Conservation (phyloP, 805 yeast genomes). For the Candida taoyuanica region DNA sequence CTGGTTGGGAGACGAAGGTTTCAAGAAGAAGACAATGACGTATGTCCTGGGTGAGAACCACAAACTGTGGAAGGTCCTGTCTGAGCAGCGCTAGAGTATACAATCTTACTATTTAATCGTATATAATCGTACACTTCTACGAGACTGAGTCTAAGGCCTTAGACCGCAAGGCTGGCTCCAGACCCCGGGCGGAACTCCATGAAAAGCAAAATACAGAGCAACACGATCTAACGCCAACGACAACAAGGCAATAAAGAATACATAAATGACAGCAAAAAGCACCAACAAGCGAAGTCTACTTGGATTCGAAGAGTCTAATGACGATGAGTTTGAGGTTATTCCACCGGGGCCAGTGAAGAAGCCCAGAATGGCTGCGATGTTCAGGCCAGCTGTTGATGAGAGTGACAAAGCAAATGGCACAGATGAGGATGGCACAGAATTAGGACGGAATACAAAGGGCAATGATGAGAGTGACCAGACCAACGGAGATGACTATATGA, state of each 20-base stretch:
- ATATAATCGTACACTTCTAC: no score
- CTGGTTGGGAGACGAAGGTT: slow-evolving; percentile 52
- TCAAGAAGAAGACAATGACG: slow-evolving; percentile 49
- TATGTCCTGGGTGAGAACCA: slow-evolving; percentile 76
- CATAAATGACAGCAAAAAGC: no score
- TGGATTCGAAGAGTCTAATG: slow-evolving; percentile 21
- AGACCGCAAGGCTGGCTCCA: no score
- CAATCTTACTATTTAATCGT: no score
- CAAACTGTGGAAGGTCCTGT: slow-evolving; percentile 52
- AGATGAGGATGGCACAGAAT: background rate
- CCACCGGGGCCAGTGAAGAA: background rate
- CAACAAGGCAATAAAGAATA: no score
- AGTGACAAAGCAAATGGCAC: background rate
- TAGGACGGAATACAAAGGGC: background rate
- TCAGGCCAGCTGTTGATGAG: background rate
- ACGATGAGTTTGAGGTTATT: slow-evolving; percentile 1
- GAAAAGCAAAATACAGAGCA: no score
- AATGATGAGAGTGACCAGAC: background rate
- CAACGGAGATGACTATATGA: slow-evolving; percentile 26
- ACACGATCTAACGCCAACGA: no score
- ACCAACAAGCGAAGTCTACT: slow-evolving; percentile 12
- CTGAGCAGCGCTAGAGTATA: background rate
- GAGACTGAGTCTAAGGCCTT: no score
- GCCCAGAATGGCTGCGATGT: background rate
- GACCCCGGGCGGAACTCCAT: no score